A percentile compares a stretch with the other conserved stretches of the same genome.
phyloP scores from a whole-genome alignment of 805 yeast genomes.

The Metschnikowia lachancei region DNA sequence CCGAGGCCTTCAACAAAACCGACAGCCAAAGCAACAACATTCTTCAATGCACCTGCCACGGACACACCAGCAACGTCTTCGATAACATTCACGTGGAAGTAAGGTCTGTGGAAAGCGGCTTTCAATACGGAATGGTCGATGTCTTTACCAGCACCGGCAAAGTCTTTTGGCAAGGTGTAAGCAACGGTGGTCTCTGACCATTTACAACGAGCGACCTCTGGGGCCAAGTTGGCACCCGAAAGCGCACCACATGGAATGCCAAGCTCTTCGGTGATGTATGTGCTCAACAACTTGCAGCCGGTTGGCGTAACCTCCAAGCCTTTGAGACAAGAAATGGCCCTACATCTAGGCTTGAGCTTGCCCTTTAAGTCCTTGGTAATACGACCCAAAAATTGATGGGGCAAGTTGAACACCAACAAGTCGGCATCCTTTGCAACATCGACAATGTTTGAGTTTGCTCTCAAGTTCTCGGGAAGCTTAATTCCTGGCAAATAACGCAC shows the following conservation, averaged over 20 bases:
- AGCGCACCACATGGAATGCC: conserved; percentile 94
- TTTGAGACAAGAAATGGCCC: conserved; percentile 94
- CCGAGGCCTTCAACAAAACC: conserved; percentile 97
- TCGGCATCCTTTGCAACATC: conserved; percentile 80
- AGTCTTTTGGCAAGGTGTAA: conserved; percentile 71
- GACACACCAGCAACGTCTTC: conserved; percentile 95
- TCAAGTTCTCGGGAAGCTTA: conserved; percentile 77
- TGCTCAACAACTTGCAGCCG: conserved; percentile 82
- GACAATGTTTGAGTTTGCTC: conserved; percentile 81
- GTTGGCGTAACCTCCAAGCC: conserved; percentile 86
- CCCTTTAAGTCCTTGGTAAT: conserved; percentile 77
- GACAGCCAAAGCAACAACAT: conserved; percentile 92
- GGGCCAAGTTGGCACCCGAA: conserved; percentile 96
- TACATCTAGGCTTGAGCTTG: conserved; percentile 60
- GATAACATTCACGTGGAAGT: conserved; percentile 93
- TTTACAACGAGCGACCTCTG: conserved; percentile 91
- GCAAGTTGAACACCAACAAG: conserved; percentile 87
- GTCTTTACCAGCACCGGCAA: conserved; percentile 63
- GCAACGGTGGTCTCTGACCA: conserved; percentile 99
- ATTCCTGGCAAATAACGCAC: conserved; percentile 92
- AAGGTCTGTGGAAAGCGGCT: conserved; percentile 91
- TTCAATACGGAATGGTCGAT: conserved; percentile 71
- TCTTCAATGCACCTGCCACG: conserved; percentile 94
- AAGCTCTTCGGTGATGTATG: conserved; percentile 72
- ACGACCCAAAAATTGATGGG: conserved; percentile 89